Percentiles rank a stretch among this genome's conserved stretches.
phyloP scores from a whole-genome alignment of 2,329 filamentous ascomycete species.

The Simplicillium aogashimaense region DNA sequence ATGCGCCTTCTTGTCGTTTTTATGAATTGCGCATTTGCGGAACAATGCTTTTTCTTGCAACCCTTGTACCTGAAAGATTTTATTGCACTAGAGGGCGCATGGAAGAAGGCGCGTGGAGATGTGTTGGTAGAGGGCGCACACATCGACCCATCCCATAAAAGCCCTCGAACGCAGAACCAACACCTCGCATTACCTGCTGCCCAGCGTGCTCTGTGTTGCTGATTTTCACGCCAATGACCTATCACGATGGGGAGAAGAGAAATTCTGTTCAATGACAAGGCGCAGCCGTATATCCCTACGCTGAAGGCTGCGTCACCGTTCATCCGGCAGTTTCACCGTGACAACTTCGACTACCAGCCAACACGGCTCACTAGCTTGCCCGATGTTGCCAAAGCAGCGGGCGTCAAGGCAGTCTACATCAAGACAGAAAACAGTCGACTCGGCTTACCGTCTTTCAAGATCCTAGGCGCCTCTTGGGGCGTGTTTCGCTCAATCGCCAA shows the following conservation, averaged over 20 bases:
- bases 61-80: no score
- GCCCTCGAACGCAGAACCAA: no score
- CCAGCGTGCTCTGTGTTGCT: no score
- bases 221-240: background rate
- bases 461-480: constrained; percentile 70
- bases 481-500: constrained; percentile 46
- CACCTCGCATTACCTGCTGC: no score
- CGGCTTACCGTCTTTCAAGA: constrained; percentile 65
- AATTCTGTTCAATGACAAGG: background rate
- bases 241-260: background rate
- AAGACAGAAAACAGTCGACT: constrained; percentile 62
- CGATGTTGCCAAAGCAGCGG: constrained; percentile 42
- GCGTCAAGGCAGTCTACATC: constrained; percentile 44
- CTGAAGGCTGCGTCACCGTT: background rate
- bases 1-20: no score
- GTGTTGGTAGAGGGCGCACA: no score
- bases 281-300: background rate
- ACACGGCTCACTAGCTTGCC: constrained; percentile 42
- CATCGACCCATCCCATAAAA: no score
- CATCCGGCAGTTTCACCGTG: constrained; percentile 26
- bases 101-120: no score
- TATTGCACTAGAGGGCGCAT: no score
- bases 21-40: no score
- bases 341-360: constrained; percentile 65
- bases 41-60: no score